Conservation (phyloP, 1,284 basidiomycete species). For the Puccinia brachypodii region DNA sequence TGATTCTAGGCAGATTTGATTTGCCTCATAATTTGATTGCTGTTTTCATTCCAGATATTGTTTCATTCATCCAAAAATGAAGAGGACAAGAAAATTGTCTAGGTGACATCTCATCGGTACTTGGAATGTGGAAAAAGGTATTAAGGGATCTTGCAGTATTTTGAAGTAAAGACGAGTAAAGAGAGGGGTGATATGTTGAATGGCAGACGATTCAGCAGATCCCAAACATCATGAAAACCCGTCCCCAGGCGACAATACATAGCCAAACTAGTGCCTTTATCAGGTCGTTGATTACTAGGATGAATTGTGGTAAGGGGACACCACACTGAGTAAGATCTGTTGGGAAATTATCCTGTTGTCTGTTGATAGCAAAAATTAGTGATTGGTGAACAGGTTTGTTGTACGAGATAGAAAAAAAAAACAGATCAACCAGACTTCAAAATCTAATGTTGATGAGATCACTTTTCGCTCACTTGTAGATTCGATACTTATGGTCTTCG, state of each 20-base stretch:
- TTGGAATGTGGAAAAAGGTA: too few species aligned
- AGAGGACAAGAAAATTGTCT: too few species aligned
- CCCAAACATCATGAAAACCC: slow-evolving; percentile 3
- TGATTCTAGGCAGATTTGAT: too few species aligned
- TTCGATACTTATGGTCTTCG: slow-evolving; percentile 8
- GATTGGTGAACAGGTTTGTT: background rate
- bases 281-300: slow-evolving; percentile 3
- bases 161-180: background rate
- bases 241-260: slow-evolving; percentile 5
- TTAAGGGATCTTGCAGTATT: background rate
- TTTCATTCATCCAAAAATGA: too few species aligned
- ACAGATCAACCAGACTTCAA: background rate
- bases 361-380: background rate
- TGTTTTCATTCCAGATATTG: too few species aligned
- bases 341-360: slow-evolving; percentile 43
- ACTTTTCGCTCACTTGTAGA: background rate
- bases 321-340: slow-evolving; percentile 34
- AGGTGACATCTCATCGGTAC: too few species aligned
- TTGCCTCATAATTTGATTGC: too few species aligned
- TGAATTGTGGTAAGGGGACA: background rate
- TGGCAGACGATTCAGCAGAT: background rate
- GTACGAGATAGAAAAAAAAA: background rate
- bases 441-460: too few species aligned
- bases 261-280: slow-evolving; percentile 17
- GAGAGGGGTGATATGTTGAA: background rate